Percentiles rank a stretch among this genome's conserved stretches.
Conservation (phyloP, 2,329 filamentous ascomycete genomes). For the Zymoseptoria passerinii region DNA sequence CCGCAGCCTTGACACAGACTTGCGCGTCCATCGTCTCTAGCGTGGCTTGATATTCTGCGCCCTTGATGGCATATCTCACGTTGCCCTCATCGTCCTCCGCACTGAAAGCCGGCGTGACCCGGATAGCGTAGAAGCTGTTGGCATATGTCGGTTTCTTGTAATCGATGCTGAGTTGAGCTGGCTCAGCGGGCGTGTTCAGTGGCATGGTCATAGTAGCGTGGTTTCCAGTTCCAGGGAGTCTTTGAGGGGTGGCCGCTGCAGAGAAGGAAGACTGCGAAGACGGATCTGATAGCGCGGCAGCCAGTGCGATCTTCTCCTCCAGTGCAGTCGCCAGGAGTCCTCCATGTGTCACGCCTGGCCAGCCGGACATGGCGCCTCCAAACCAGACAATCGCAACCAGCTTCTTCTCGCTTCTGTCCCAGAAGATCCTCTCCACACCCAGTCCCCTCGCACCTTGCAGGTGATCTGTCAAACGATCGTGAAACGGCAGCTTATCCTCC, state of each 20-base stretch:
- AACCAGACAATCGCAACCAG: constrained; percentile 59
- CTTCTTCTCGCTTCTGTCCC: constrained; percentile 50
- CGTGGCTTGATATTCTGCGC: constrained; percentile 43
- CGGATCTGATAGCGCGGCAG: constrained; percentile 46
- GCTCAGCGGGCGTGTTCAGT: constrained; percentile 19
- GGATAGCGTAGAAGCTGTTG: constrained; percentile 56
- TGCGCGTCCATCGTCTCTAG: constrained; percentile 50
- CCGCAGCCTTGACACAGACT: constrained; percentile 48
- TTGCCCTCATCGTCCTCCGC: constrained; percentile 14
- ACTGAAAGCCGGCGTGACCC: constrained; percentile 34
- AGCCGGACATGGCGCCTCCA: constrained; percentile 57
- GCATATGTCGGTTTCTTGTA: constrained; percentile 56
- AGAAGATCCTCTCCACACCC: constrained; percentile 54
- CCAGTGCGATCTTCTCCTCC: constrained; percentile 61
- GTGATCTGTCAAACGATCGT: constrained; percentile 22
- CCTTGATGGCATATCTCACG: constrained; percentile 16
- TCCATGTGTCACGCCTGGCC: constrained; percentile 65
- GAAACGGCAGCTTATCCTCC: constrained; percentile 6
- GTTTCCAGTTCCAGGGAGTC: constrained; percentile 24
- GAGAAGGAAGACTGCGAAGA: constrained; percentile 6
- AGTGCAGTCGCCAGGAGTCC: constrained; percentile 60
- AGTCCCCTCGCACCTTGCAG: constrained; percentile 35
- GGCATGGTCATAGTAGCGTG: constrained; percentile 24
- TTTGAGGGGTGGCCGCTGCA: constrained; percentile 23
- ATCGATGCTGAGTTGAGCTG: constrained; percentile 41